Base-by-base conservation (phyloP, 176 grass and related monocot species). In the Phoenix roebelenii region DNA sequence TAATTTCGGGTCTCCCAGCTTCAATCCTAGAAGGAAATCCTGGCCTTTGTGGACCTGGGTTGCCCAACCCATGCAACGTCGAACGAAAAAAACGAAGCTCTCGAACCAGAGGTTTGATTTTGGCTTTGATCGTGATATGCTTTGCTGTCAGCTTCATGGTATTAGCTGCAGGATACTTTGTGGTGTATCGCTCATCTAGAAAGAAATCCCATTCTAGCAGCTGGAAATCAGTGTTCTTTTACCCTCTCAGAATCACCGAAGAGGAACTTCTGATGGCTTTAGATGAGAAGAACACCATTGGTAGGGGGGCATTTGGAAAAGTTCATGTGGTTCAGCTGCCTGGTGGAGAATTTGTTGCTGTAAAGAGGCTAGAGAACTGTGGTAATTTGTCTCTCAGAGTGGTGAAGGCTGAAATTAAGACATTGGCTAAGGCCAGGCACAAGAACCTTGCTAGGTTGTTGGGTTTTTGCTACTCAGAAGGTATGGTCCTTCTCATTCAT, bases 21-120 rank as follows among this genome's bases (percentile, higher is more conserved):
- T 72, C 82, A 66, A 88, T 81, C 29, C 70, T 94, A 1, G 25
- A 88, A 58, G 89, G 84, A 20, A 94, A 93, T 54, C 77, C 77
- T 0, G 80, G 59, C 22, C 70, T 94, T 3, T 94, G 84, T 59
- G 89, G 88, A 9, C 67, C 89, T 0, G 74, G 84, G 1, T 63
- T 94, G 69, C 74, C 77, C 3, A 74, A 53, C 63, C 52, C 68
- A 2, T 88, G 89, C 15, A 56, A 49, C 0, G 25, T 15, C 5
- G 51, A 66, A 5, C 32, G 7, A 24, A 65, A 20, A n/a, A 85
- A 52, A 23, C 63, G 17, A 15, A 76, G 20, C 23, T 63, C 58
- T 16, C 54, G 28, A 51, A 32, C 22, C 16, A 50, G 50, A 22
- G 26, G 77, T 0, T 70, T 94, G 4, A 58, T 73, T 19, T 12